Conservation (phyloP, 352 stramenopile genomes). For the Globisporangium polare region DNA sequence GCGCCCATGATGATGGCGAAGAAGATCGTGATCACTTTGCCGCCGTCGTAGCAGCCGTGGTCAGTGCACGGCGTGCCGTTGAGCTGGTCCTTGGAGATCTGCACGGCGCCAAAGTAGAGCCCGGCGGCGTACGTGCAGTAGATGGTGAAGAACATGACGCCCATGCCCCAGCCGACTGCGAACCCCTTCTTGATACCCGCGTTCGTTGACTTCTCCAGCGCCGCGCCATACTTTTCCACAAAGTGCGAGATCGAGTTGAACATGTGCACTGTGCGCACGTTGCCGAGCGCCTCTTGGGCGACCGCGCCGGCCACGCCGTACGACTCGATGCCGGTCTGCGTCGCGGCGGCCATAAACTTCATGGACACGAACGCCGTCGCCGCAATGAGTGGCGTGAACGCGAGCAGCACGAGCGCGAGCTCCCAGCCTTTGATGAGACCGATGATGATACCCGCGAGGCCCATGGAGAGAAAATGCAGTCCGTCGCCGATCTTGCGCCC, state of each 20-base stretch:
- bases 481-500: slow-evolving; percentile 56
- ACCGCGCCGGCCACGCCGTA: slow-evolving; percentile 64
- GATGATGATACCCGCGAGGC: slow-evolving; percentile 56
- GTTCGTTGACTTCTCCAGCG: slow-evolving; percentile 35
- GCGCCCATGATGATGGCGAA: slow-evolving; percentile 68
- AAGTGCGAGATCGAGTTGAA: slow-evolving; percentile 69
- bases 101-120: slow-evolving; percentile 74
- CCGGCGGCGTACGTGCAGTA: slow-evolving; percentile 74
- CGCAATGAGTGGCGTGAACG: slow-evolving; percentile 62
- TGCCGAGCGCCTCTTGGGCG: slow-evolving; percentile 64
- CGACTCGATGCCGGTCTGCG: slow-evolving; percentile 45
- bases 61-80: slow-evolving; percentile 36
- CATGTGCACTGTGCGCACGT: slow-evolving; percentile 74
- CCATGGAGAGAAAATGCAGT: slow-evolving; percentile 61
- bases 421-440: slow-evolving; percentile 64
- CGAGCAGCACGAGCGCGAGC: slow-evolving; percentile 60
- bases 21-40: slow-evolving; percentile 66
- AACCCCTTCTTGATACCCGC: slow-evolving; percentile 47
- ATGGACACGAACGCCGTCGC: slow-evolving; percentile 50
- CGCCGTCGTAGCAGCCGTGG: slow-evolving; percentile 53
- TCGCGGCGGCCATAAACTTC: slow-evolving; percentile 43
- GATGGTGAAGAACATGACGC: slow-evolving; percentile 60
- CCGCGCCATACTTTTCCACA: slow-evolving; percentile 48
- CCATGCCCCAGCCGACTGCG: slow-evolving; percentile 52
- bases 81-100: slow-evolving; percentile 60